A percentile compares a stretch with the other conserved stretches of the same genome.
Evolutionary conservation across 345 rosid species (phyloP).

Genomic region (Melastoma malabathricum): DNA sequence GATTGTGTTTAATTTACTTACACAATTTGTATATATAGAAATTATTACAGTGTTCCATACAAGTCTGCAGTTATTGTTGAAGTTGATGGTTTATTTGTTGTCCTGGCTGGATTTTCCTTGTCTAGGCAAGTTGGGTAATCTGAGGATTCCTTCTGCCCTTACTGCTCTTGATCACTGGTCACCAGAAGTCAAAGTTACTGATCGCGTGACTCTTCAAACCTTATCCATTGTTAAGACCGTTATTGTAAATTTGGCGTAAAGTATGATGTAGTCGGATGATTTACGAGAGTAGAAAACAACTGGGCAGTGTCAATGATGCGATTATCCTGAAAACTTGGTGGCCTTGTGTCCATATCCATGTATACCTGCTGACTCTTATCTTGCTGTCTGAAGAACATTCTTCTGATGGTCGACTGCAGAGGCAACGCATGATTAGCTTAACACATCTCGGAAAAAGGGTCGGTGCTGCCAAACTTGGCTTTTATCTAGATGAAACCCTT

Average conservation of each 20-base stretch:
- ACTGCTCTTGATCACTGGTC: slow-evolving; percentile 94
- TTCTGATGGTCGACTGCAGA: slow-evolving; percentile 34
- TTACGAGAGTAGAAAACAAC: no score
- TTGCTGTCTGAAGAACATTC: background rate
- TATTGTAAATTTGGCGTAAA: background rate
- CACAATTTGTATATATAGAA: no score
- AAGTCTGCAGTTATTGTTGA: slow-evolving; percentile 2
- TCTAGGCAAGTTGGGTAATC: slow-evolving; percentile 43
- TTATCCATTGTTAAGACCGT: background rate
- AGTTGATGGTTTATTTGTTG: background rate
- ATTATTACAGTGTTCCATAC: no score
- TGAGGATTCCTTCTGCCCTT: slow-evolving; percentile 84
- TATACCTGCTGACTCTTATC: no score
- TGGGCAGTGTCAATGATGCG: no score
- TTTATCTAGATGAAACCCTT: slow-evolving; percentile 61
- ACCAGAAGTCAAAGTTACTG: slow-evolving; percentile 68
- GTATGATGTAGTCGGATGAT: no score
- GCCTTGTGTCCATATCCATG: no score
- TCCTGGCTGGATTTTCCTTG: slow-evolving; percentile 34
- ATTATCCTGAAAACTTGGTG: no score
- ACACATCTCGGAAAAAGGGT: slow-evolving; percentile 50
- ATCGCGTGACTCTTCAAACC: background rate
- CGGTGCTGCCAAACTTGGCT: slow-evolving; percentile 39
- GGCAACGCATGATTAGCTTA: slow-evolving; percentile 74
- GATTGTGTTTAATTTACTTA: background rate